phyloP scores from a whole-genome alignment of 108 stramenopile genomes.

The Fistulifera pelliculosa region DNA sequence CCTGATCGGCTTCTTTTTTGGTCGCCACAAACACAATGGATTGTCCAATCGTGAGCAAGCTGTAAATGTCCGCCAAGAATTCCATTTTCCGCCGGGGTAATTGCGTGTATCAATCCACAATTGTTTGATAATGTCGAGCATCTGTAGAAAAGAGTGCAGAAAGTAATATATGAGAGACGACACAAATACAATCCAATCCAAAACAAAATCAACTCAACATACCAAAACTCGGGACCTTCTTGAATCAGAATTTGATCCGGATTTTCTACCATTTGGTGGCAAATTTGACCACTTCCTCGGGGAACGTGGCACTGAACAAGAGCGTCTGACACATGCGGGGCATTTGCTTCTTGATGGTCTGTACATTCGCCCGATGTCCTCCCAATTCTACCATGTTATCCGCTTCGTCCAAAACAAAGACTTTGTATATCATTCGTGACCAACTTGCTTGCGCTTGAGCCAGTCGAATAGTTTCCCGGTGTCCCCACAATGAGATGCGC shows the following conservation, averaged over 20 bases:
- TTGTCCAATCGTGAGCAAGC: slow-evolving; percentile 89
- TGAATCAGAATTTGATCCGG: slow-evolving; percentile 89
- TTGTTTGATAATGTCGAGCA: slow-evolving; percentile 93
- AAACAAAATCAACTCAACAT: slow-evolving; percentile 5
- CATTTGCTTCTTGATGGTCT: slow-evolving; percentile 75
- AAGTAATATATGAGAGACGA: too few relatives aligned
- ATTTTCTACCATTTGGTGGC: slow-evolving; percentile 73
- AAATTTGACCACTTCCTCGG: slow-evolving; percentile 80
- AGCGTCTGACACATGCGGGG: slow-evolving; percentile 83
- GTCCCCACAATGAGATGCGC: slow-evolving; percentile 93
- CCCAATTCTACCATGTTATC: slow-evolving; percentile 87
- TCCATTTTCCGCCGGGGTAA: slow-evolving; percentile 76
- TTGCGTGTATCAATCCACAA: slow-evolving; percentile 83
- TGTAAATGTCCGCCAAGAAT: slow-evolving; percentile 86
- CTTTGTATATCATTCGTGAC: slow-evolving; percentile 63
- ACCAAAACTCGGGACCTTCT: slow-evolving; percentile 80
- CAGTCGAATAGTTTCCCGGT: slow-evolving; percentile 86
- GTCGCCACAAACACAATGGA: slow-evolving; percentile 92
- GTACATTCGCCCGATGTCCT: slow-evolving; percentile 83
- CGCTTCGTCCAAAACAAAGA: slow-evolving; percentile 95
- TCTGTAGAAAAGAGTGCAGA: slow-evolving; percentile 20
- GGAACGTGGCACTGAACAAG: slow-evolving; percentile 93
- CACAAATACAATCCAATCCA: too few relatives aligned
- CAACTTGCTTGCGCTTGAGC: slow-evolving; percentile 64
- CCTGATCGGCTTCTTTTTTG: slow-evolving; percentile 71